Percentiles rank a stretch among this genome's conserved stretches.
Conservation (phyloP, 176 grass and related monocot species). For the Oryza punctata region DNA sequence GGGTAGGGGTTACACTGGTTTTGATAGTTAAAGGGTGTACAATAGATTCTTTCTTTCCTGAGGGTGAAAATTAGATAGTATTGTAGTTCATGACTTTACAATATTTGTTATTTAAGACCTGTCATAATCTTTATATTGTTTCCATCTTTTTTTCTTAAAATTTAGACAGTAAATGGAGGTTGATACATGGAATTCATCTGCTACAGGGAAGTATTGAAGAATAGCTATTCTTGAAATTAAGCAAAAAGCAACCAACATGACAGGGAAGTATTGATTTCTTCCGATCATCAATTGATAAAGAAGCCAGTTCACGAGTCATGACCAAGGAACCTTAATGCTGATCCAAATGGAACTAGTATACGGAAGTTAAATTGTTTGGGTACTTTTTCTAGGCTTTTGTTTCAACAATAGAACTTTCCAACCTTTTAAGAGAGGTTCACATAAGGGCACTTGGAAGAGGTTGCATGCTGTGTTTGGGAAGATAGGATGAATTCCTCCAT, state of each 20-base stretch:
- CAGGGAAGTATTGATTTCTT: background rate
- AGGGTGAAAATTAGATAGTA: background rate
- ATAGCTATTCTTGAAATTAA: too few relatives aligned
- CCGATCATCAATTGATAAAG: conserved; percentile 18
- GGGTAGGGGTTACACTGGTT: background rate
- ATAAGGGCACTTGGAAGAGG: background rate
- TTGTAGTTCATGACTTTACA: background rate
- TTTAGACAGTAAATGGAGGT: background rate
- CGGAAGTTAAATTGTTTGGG: conserved; percentile 25
- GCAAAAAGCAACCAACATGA: too few relatives aligned
- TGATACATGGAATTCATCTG: conserved; percentile 24
- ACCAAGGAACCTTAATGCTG: conserved; percentile 10
- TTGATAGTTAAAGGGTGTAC: background rate
- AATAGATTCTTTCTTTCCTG: background rate
- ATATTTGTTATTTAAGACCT: background rate
- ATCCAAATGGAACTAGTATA: background rate
- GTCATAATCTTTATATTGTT: background rate
- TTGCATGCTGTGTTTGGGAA: background rate
- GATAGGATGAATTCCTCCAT: background rate
- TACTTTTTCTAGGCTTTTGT: conserved; percentile 1
- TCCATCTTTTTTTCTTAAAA: background rate
- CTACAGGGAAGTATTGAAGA: background rate
- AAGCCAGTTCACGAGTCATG: background rate
- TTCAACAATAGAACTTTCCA: conserved; percentile 27
- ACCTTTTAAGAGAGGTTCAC: conserved; percentile 15